Base-by-base conservation (phyloP, 139 green algal genomes). In the Dunaliella primolecta region DNA sequence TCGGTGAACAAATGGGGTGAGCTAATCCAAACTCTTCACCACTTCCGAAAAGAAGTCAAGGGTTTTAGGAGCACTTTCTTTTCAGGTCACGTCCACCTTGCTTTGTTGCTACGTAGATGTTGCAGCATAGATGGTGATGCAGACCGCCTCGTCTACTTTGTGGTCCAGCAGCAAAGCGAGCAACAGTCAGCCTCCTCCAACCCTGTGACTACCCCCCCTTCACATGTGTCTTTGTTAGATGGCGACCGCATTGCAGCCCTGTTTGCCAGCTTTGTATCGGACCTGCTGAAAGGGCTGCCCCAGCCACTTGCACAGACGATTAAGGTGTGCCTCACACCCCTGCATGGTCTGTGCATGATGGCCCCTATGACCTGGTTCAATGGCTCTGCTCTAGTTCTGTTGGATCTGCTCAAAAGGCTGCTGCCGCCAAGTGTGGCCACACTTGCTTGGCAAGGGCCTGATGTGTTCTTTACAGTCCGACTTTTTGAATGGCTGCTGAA, bases 71-170 rank as follows among this genome's bases (percentile, higher is more conserved):
- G n/a, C n/a, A n/a, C n/a, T n/a, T n/a, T n/a, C n/a, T n/a, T n/a
- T n/a, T n/a, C n/a, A n/a, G n/a, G n/a, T n/a, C n/a, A n/a, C n/a
- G n/a, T n/a, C n/a, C n/a, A n/a, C n/a, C n/a, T n/a, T n/a, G n/a
- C n/a, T n/a, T n/a, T n/a, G n/a, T n/a, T n/a, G n/a, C n/a, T 55
- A 2, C 31, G 74, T 87, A 92, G 85, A 86, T 93, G 92, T 79
- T 90, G 87, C 36, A 92, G 89, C 86, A 56, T 99, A 1, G 97
- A 99, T 78, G 97, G 97, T 70, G 97, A 99, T 89, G 95, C 95
- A 1, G 97, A 99, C 89, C 91, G 97, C 0, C 80, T 99, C n/a
- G 95, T 99, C 7, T 99, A 96, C 92, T 99, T 98, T 82, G 90
- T 84, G 30, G 86, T 74, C 0, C 37, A 83, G 76, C 24, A 64